Base-by-base conservation (phyloP, 1,139 yeast genomes). In the Yamadazyma atlantica region DNA sequence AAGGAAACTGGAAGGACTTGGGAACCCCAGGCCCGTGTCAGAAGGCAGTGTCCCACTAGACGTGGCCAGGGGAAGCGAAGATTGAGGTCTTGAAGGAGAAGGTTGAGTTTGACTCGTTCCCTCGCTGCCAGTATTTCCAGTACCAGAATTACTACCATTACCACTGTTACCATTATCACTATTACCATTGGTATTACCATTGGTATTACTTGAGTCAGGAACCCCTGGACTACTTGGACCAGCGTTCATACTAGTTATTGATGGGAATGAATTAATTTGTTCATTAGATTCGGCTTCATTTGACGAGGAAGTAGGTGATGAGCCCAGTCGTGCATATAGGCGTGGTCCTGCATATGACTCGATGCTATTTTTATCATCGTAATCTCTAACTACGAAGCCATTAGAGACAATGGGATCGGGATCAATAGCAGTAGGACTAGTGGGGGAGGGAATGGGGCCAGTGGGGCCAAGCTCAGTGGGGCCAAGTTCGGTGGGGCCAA, bases 331-430 rank as follows among this genome's bases (percentile, higher is more conserved):
- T 28, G 30, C 12, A 28, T 28, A n/a, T 28, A n/a, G n/a, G n/a
- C n/a, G n/a, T n/a, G 19, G 4, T 4, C 30, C 30, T 28, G 30
- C 12, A 28, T 28, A n/a, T 28, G 12, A 16, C 15, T n/a, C 9
- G 30, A 15, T 28, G 30, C 30, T 28, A 28, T 28, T 28, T 28
- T 16, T 28, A 28, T 28, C 30, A n/a, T 23, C 26, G 26, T 23
- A 23, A 23, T 19, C 22, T n/a, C n/a, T n/a, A n/a, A n/a, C n/a
- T n/a, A n/a, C n/a, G n/a, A n/a, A n/a, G n/a, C n/a, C n/a, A n/a
- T n/a, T n/a, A n/a, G n/a, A n/a, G n/a, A n/a, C n/a, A n/a, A n/a
- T n/a, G n/a, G n/a, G n/a, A n/a, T n/a, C n/a, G n/a, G n/a, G n/a
- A n/a, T n/a, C n/a, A n/a, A n/a, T n/a, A n/a, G n/a, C n/a, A n/a